A percentile compares a stretch with the other conserved stretches of the same genome.
phyloP scores from a whole-genome alignment of 768 basidiomycete species.

The Lactifluus hygrophoroides region DNA sequence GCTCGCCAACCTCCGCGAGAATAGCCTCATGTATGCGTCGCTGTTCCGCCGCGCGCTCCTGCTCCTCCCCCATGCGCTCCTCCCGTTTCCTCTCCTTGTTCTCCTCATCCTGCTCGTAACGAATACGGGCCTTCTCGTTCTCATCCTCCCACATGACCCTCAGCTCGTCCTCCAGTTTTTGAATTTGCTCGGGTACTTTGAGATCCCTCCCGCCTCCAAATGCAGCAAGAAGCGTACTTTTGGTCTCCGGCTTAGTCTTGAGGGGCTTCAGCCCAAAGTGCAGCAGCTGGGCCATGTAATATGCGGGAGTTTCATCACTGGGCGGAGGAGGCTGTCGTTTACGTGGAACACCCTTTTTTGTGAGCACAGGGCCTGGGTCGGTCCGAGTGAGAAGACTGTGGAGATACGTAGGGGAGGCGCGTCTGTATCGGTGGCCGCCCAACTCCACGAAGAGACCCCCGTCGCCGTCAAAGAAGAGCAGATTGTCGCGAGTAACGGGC shows the following conservation, averaged over 20 bases:
- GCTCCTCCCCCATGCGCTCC: not conserved
- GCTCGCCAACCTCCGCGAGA: not conserved
- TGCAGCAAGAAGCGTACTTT: not conserved
- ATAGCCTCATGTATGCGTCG: not conserved
- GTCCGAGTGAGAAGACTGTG: not conserved
- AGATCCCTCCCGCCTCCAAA: not conserved
- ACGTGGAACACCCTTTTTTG: not conserved
- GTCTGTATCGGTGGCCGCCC: not conserved
- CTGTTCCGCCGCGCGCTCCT: no score
- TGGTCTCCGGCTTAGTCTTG: not conserved
- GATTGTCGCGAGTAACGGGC: not conserved
- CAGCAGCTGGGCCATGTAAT: not conserved
- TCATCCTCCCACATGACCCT: not conserved
- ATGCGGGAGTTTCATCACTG: not conserved
- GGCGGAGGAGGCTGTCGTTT: not conserved
- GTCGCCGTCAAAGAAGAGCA: not conserved
- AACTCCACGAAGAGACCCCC: not conserved
- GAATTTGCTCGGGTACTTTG: not conserved
- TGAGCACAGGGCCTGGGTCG: not conserved
- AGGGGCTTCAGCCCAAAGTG: not conserved
- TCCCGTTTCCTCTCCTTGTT: not conserved
- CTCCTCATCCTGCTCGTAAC: not conserved
- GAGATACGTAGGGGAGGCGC: not conserved
- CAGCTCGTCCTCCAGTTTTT: not conserved
- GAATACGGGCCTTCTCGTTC: not conserved